Evolutionary conservation across 495 filamentous ascomycete genomes (phyloP).

Genomic region (Aspergillus steynii): DNA sequence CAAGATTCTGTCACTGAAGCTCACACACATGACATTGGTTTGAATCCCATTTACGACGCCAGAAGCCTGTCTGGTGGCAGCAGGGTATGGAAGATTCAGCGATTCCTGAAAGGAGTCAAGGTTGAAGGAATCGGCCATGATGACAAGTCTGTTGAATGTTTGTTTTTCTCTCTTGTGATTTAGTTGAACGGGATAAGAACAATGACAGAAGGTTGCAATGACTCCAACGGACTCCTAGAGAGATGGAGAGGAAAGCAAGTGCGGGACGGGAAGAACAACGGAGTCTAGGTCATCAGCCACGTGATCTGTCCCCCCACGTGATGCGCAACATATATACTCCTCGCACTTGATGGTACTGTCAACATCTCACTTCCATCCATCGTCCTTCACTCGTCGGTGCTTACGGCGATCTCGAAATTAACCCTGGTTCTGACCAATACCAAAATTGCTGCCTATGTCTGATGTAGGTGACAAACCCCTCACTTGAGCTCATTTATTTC

Average conservation of each 20-base stretch:
- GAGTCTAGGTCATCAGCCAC: too few species aligned
- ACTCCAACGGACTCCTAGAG: not conserved
- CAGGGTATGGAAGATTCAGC: constrained; percentile 68
- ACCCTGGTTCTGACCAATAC: too few species aligned
- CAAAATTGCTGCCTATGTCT: too few species aligned
- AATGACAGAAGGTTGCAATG: not conserved
- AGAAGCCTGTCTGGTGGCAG: constrained; percentile 63
- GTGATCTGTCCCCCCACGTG: too few species aligned
- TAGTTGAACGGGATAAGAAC: not conserved
- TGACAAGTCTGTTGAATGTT: not conserved
- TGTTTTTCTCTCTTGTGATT: not conserved
- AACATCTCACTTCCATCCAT: too few species aligned
- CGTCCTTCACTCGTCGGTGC: too few species aligned
- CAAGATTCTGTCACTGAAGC: constrained; percentile 90
- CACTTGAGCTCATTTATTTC: too few species aligned
- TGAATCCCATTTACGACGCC: constrained; percentile 63
- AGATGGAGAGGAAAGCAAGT: not conserved
- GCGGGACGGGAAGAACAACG: not conserved
- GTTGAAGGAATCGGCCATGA: constrained; percentile 35
- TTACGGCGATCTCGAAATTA: too few species aligned
- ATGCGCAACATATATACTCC: too few species aligned
- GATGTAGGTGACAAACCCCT: too few species aligned
- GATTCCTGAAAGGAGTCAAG: constrained; percentile 34
- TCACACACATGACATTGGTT: constrained; percentile 70
- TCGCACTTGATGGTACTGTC: too few species aligned